Evolutionary conservation across 768 basidiomycete genomes (phyloP).

Genomic region (Lactifluus pinguis): DNA sequence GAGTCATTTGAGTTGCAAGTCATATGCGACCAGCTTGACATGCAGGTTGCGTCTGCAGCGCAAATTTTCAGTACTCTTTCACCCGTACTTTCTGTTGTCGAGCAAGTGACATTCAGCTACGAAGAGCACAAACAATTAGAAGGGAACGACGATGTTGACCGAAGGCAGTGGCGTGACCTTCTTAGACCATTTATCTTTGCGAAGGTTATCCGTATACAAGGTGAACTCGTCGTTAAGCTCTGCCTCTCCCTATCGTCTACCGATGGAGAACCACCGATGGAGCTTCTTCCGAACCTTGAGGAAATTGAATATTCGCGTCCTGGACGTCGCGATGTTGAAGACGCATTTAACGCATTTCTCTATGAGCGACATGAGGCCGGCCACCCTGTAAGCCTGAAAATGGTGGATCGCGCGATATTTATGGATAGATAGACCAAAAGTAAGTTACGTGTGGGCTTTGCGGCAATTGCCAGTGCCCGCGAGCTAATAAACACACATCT

Average conservation of each 20-base stretch:
- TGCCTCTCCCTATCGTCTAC: neutral
- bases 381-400: neutral
- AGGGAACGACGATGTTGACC: neutral
- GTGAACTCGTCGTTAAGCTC: neutral
- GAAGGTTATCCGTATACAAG: neutral
- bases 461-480: no score
- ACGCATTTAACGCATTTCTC: neutral
- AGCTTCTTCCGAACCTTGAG: neutral
- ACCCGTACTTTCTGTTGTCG: neutral
- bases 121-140: neutral
- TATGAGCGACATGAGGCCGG: neutral
- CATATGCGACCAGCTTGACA: neutral
- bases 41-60: neutral
- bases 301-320: neutral
- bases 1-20: neutral
- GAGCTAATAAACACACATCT: no score
- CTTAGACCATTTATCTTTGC: neutral
- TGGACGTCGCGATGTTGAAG: neutral
- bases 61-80: neutral
- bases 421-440: no score
- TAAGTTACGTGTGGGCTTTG: neutral
- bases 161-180: neutral
- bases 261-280: neutral
- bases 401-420: neutral
- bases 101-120: neutral